These are phyloP conservation scores for Penicillium brasilianum DNA, from an alignment of 2,329 filamentous ascomycete genomes.

Conservation along the genomic window DNA sequence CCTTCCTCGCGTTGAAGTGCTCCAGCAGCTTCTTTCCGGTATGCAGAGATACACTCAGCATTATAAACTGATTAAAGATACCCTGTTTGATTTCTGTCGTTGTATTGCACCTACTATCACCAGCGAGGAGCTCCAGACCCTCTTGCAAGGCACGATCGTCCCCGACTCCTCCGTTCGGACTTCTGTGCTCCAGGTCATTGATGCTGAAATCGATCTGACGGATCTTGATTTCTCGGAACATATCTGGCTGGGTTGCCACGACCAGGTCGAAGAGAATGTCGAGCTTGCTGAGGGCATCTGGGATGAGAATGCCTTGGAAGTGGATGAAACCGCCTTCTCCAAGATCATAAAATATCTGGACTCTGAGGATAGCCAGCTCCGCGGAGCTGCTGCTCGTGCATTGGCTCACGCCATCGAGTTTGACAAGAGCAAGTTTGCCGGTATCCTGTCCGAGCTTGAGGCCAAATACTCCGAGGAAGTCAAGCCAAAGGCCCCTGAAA, in stretches of 20 bases:
- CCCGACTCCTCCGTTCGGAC: conserved; percentile 79
- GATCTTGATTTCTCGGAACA: conserved; percentile 86
- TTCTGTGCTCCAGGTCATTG: conserved; percentile 85
- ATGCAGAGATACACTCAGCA: conserved; percentile 92
- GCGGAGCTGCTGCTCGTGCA: conserved; percentile 80
- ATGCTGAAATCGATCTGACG: conserved; percentile 87
- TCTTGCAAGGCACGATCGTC: conserved; percentile 80
- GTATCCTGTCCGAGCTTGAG: conserved; percentile 69
- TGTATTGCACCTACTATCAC: conserved; percentile 83
- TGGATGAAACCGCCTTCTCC: conserved; percentile 67
- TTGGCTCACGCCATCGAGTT: conserved; percentile 73
- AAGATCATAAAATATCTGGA: conserved; percentile 79
- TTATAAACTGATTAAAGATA: conserved; percentile 94
- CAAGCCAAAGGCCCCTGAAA: conserved; percentile 79
- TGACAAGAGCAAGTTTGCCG: conserved; percentile 64
- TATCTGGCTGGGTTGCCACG: conserved; percentile 91
- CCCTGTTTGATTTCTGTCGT: conserved; percentile 81
- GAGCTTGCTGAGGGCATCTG: conserved; percentile 87
- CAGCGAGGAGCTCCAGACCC: conserved; percentile 70
- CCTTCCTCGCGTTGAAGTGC: conserved; percentile 75
- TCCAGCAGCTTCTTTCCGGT: conserved; percentile 73
- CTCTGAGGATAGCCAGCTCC: conserved; percentile 78
- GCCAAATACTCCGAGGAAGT: conserved; percentile 76
- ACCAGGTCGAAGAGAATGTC: conserved; percentile 84
- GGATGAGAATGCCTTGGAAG: conserved; percentile 85